phyloP scores from a whole-genome alignment of 2,329 filamentous ascomycete genomes.

The Seiridium cupressi region DNA sequence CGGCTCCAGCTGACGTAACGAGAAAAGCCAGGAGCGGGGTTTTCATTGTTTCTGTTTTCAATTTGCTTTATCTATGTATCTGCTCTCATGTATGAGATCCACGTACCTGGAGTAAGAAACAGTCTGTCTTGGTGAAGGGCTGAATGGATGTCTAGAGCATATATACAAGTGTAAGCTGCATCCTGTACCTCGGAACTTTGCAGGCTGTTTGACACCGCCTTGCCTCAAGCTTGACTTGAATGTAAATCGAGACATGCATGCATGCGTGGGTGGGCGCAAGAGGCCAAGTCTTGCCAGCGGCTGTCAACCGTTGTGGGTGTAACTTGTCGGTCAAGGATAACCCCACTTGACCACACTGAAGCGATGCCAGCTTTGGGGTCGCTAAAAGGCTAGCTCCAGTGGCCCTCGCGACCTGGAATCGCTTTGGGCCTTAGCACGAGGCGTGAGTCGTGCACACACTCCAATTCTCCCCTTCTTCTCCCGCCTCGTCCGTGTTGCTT shows the following conservation, averaged over 20 bases:
- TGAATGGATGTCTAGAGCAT: too few relatives aligned
- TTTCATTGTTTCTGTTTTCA: too few relatives aligned
- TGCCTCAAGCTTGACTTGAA: too few relatives aligned
- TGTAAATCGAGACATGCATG: background rate
- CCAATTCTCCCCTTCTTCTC: background rate
- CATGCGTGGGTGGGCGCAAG: background rate
- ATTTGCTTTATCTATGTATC: too few relatives aligned
- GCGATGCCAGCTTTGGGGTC: background rate
- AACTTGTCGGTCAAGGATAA: constrained; percentile 5
- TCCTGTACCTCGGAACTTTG: too few relatives aligned
- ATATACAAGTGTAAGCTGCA: too few relatives aligned
- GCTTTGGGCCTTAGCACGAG: background rate
- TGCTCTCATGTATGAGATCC: too few relatives aligned
- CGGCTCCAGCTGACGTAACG: too few relatives aligned
- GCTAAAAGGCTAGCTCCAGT: background rate
- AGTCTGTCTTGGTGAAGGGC: too few relatives aligned
- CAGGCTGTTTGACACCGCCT: too few relatives aligned
- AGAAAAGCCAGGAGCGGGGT: too few relatives aligned
- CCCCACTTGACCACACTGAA: background rate
- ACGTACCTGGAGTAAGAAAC: too few relatives aligned
- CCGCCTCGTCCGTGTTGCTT: background rate
- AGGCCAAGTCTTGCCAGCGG: background rate
- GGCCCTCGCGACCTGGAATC: background rate
- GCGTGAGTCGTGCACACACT: background rate
- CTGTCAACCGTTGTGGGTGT: constrained; percentile 2